Evolutionary conservation across 2,329 filamentous ascomycete species (phyloP).

Genomic region (Penicillium hordei): DNA sequence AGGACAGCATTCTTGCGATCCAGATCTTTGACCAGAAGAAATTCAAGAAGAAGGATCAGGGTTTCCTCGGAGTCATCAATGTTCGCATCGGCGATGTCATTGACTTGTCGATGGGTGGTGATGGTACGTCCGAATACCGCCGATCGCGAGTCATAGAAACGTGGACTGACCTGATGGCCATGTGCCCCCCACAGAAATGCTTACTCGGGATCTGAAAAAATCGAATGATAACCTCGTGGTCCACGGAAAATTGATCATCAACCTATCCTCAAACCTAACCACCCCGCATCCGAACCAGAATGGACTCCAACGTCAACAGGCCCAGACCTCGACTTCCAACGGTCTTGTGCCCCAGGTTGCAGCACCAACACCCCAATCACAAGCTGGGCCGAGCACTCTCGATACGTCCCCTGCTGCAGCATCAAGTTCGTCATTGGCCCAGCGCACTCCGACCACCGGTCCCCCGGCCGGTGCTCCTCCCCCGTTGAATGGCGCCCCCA

Average conservation of each 20-base stretch:
- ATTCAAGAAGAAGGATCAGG: slow-evolving; percentile 99
- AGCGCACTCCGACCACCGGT: slow-evolving; percentile 37
- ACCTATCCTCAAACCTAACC: slow-evolving; percentile 85
- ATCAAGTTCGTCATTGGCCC: slow-evolving; percentile 36
- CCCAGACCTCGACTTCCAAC: slow-evolving; percentile 40
- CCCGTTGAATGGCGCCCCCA: slow-evolving; percentile 41
- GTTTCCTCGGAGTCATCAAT: slow-evolving; percentile 96
- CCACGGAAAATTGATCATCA: slow-evolving; percentile 95
- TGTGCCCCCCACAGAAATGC: slow-evolving; percentile 68
- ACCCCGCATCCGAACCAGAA: slow-evolving; percentile 61
- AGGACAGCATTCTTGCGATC: slow-evolving; percentile 94
- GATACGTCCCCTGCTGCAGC: slow-evolving; percentile 34
- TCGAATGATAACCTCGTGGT: slow-evolving; percentile 97
- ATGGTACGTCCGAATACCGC: slow-evolving; percentile 63
- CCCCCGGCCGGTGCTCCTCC: slow-evolving; percentile 42
- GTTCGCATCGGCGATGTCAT: slow-evolving; percentile 93
- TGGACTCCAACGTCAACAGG: slow-evolving; percentile 37
- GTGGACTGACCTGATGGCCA: slow-evolving; percentile 20
- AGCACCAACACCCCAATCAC: slow-evolving; percentile 27
- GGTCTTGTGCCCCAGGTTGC: slow-evolving; percentile 38
- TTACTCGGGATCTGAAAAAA: slow-evolving; percentile 94
- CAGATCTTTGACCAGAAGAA: slow-evolving; percentile 99
- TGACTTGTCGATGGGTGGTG: slow-evolving; percentile 82
- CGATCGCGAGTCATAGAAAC: slow-evolving; percentile 5
- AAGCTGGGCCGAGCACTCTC: slow-evolving; percentile 28